A percentile compares a stretch with the other conserved stretches of the same genome.
phyloP scores from a whole-genome alignment of 306 rosid species.

The Abrus pulchellus region DNA sequence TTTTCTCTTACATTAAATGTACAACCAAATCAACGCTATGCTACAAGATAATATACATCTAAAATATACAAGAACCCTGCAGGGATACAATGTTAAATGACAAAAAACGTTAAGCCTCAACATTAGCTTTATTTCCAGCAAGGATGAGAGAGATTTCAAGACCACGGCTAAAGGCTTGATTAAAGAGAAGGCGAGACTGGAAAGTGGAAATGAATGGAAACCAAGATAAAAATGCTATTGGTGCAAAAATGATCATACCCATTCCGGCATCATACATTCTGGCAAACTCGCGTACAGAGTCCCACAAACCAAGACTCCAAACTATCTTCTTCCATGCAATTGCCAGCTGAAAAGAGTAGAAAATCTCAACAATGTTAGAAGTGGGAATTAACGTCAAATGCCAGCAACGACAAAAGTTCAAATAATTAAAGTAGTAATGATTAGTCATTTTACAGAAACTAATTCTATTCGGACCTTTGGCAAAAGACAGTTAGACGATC shows the following conservation, averaged over 20 bases:
- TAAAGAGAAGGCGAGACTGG: conserved; percentile 96
- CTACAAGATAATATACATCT: conserved; percentile 44
- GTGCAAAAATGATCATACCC: conserved; percentile 87
- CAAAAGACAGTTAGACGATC: neutral
- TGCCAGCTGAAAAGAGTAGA: conserved; percentile 69
- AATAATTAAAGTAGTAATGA: neutral
- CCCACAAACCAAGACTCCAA: conserved; percentile 83
- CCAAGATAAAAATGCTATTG: conserved; percentile 85
- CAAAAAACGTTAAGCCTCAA: conserved; percentile 54
- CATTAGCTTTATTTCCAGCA: conserved; percentile 95
- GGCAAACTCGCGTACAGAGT: conserved; percentile 90
- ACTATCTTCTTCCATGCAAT: conserved; percentile 82
- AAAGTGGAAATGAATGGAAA: conserved; percentile 96
- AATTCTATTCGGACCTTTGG: neutral
- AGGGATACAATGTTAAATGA: neutral
- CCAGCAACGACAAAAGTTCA: neutral
- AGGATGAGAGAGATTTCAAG: conserved; percentile 96
- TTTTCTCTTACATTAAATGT: conserved; percentile 26
- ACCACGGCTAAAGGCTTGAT: conserved; percentile 99
- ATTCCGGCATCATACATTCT: conserved; percentile 98
- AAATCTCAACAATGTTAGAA: conserved; percentile 24
- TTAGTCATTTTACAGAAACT: neutral
- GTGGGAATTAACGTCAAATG: conserved; percentile 20
- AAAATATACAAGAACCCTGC: conserved; percentile 43
- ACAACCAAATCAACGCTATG: conserved; percentile 39